A percentile compares a stretch with the other conserved stretches of the same genome.
phyloP scores from a whole-genome alignment of 108 stramenopile species.

The Cyclotella sp. region DNA sequence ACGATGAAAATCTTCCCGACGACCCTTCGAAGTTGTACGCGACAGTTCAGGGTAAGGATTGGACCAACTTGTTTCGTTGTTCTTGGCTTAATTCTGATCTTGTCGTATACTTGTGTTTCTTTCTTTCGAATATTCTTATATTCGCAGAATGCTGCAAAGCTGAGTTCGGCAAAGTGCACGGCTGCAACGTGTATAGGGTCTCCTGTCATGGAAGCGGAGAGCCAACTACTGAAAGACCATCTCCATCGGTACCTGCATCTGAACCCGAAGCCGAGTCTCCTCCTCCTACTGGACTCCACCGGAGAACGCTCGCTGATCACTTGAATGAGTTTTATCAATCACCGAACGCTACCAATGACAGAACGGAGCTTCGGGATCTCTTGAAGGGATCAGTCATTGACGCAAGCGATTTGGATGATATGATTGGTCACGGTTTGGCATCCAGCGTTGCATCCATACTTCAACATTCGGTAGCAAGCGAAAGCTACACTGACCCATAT shows the following conservation, averaged over 20 bases:
- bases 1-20: conserved; percentile 3
- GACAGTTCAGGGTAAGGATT: conserved; percentile 7
- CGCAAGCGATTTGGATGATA: neutral
- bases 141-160: conserved; percentile 1
- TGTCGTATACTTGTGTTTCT: too few species aligned
- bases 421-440: neutral
- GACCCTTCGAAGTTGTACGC: conserved; percentile 6
- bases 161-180: conserved; percentile 9
- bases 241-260: neutral
- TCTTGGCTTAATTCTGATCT: too few species aligned
- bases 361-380: neutral
- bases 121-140: too few species aligned
- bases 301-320: neutral
- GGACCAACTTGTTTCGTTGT: neutral
- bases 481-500: neutral
- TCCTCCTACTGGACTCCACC: conserved; percentile 5
- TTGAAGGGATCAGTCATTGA: neutral
- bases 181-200: conserved; percentile 1
- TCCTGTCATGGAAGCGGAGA: neutral
- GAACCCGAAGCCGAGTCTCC: neutral
- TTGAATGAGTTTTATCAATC: conserved; percentile 8
- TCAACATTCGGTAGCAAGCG: neutral
- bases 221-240: neutral
- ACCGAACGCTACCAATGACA: neutral
- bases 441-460: neutral